These are phyloP conservation scores for Calocybe gambosa DNA, from an alignment of 1,284 basidiomycete species.

Conservation along the genomic window DNA sequence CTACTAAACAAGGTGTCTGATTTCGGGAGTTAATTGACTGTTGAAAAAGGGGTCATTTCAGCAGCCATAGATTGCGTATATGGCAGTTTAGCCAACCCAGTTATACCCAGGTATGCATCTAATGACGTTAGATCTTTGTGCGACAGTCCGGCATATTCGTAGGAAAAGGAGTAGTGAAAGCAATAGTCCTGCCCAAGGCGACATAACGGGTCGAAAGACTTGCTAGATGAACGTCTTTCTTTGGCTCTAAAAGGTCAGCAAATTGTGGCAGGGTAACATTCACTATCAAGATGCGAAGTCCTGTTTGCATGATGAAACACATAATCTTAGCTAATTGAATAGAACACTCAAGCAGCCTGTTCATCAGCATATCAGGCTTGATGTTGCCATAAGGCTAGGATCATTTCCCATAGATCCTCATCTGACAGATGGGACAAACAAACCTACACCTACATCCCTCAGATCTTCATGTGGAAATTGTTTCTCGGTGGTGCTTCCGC, in stretches of 20 bases:
- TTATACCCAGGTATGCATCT: slow-evolving; percentile 26
- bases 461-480: background rate
- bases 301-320: background rate
- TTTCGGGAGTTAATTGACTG: slow-evolving; percentile 32
- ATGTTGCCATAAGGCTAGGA: background rate
- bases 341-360: background rate
- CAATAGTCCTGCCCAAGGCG: background rate
- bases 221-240: background rate
- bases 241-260: background rate
- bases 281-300: background rate
- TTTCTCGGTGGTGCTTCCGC: background rate
- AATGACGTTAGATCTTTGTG: slow-evolving; percentile 31
- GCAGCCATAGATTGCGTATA: background rate
- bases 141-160: slow-evolving; percentile 16
- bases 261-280: background rate
- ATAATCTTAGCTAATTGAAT: background rate
- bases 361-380: background rate
- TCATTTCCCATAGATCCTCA: slow-evolving; percentile 2
- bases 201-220: slow-evolving; percentile 6
- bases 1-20: slow-evolving; percentile 42
- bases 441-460: background rate
- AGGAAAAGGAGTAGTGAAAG: slow-evolving; percentile 14
- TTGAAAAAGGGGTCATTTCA: background rate
- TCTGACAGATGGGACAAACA: slow-evolving; percentile 3
- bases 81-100: slow-evolving; percentile 24